Base-by-base conservation (phyloP, 306 rosid genomes). In the Trifolium repens region DNA sequence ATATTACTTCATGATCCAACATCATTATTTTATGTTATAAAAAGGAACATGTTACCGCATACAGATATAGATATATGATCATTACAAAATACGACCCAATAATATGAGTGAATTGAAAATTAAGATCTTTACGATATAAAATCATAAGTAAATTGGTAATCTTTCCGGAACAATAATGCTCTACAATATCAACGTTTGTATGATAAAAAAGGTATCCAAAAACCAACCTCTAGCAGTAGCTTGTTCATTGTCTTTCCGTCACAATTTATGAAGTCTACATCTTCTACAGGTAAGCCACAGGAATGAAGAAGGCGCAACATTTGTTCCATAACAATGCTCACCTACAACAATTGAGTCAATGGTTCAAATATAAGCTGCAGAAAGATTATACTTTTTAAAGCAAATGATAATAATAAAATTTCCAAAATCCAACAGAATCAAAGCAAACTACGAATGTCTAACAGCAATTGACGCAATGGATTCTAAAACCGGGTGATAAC, bases 291-390 rank as follows among this genome's bases (percentile, higher is more conserved):
- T 77, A 94, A 85, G 19, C 98, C 98, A 79, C 97, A 91, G 43
- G 84, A 58, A 82, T 94, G 98, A 85, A 94, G 96, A 78, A 94
- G 82, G 68, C 93, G 88, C 79, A 91, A 73, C 96, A 94, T 94
- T 86, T 94, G 98, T 60, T 94, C 98, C 98, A 94, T 94, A 16
- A 91, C 98, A 79, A 94, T 88, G 96, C 97, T 88, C 59, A 94
- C 98, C 98, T 94, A 84, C 71, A 79, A 73, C 22, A 77, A 50
- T 78, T 79, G 74, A 76, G 71, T 40, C 11, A 32, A 61, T 43
- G 62, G 64, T 37, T 64, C 42, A 44, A 49, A 47, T 26, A 27
- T 27, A 52, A 32, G 59, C 30, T 16, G 35, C 10, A 42, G n/a
- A 81, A 71, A 69, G 30, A 52, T 30, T 19, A 7, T 5, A 70